Evolutionary conservation across 2,329 filamentous ascomycete genomes (phyloP).

Genomic region (Aspergillus melleus): DNA sequence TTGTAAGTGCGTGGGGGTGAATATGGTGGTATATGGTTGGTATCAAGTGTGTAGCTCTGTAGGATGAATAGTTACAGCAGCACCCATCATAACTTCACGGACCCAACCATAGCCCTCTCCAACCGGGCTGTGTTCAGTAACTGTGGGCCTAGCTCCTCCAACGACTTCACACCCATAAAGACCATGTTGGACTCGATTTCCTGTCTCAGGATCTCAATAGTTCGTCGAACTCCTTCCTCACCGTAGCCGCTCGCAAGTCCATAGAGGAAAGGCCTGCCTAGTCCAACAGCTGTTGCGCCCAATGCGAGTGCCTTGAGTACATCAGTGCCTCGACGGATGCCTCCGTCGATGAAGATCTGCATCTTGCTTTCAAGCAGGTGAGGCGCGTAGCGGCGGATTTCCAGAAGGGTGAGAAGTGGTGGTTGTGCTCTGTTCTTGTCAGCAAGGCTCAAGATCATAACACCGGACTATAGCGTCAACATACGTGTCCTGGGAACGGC

Average conservation of each 20-base stretch:
- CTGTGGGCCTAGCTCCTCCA: constrained; percentile 28
- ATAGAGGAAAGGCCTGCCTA: constrained; percentile 63
- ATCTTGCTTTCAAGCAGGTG: constrained; percentile 57
- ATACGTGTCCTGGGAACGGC: constrained; percentile 48
- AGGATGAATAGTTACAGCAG: background rate
- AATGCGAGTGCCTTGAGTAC: constrained; percentile 67
- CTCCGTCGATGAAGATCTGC: constrained; percentile 66
- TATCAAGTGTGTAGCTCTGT: background rate
- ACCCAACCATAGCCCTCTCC: constrained; percentile 32
- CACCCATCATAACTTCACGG: constrained; percentile 25
- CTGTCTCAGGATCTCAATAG: constrained; percentile 32
- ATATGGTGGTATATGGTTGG: background rate
- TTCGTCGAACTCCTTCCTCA: constrained; percentile 54
- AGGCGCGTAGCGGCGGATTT: constrained; percentile 63
- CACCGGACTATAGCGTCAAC: background rate
- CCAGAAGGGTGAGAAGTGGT: constrained; percentile 60
- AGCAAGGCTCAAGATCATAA: background rate
- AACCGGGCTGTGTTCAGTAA: constrained; percentile 34
- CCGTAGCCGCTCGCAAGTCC: constrained; percentile 59
- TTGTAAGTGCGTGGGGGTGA: background rate
- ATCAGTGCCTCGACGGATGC: constrained; percentile 65
- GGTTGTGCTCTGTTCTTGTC: constrained; percentile 34
- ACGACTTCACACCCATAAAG: constrained; percentile 29
- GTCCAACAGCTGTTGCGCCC: constrained; percentile 63
- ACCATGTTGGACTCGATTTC: constrained; percentile 40